Base-by-base conservation (phyloP, 2,329 filamentous ascomycete species). In the Beauveria australis region DNA sequence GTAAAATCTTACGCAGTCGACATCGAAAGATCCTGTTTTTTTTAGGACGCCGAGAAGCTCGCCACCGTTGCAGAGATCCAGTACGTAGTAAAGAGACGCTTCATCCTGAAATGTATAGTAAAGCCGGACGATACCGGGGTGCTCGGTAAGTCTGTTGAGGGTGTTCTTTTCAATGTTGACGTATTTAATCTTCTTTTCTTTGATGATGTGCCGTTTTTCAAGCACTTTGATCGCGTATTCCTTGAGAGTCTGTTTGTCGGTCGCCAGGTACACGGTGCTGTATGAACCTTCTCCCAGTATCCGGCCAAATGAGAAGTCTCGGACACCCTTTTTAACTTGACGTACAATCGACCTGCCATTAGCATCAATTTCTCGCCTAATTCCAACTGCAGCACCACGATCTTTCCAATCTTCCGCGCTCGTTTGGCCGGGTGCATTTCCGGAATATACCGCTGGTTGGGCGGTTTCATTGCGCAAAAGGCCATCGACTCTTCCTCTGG, bases 101-200 rank as follows among this genome's bases (percentile, higher is more conserved):
- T 97, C 93, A 74, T 99, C 94, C 73, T 99, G 94, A 70, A 99
- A 99, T 1, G 94, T 99, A 75, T 99, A 99, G 75, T 97, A 99
- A 48, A 99, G 81, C 64, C 94, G 89, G 61, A 99, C 92, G 62
- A 99, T 93, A 22, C 94, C 94, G 7, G 94, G 94, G 70, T 99
- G 94, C 65, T 99, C 93, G 3, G 93, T 97, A 61, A 99, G 79
- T 64, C 94, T 87, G 71, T 99, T 99, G 60, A 99, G 80, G 0
- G 94, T 97, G 75, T 99, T 93, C 77, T 97, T 97, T 75, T 99
- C 94, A 68, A 99, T 99, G 75, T 97, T 99, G 75, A 99, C 94
- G 71, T 99, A 99, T 80, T 99, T 99, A 70, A 99, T 96, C 81
- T 99, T 99, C 76, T 96, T 97, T 77, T 99, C 94, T 75, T 97